Percentiles rank a stretch among this genome's conserved stretches.
Evolutionary conservation across 495 filamentous ascomycete species (phyloP).

Genomic region (Neurospora tetrasperma): DNA sequence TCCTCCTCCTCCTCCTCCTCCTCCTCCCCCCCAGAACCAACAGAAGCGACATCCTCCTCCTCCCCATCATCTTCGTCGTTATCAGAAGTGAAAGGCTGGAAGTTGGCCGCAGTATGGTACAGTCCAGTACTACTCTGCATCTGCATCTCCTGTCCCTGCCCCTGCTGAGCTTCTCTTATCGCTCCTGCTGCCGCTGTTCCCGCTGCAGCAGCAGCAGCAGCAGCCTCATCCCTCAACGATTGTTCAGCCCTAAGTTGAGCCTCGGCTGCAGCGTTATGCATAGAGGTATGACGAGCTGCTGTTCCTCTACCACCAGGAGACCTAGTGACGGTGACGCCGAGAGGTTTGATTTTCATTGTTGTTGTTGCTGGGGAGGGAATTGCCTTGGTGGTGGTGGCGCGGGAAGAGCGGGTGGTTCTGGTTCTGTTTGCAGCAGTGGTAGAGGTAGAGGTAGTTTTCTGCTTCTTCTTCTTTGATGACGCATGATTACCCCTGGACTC

Average conservation of each 20-base stretch:
- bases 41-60: background rate
- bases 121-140: background rate
- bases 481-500: no score
- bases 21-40: slow-evolving; percentile 4
- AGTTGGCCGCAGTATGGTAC: slow-evolving; percentile 2
- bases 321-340: background rate
- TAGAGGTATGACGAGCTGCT: background rate
- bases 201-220: background rate
- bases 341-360: background rate
- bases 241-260: background rate
- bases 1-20: background rate
- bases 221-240: background rate
- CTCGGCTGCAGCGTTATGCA: background rate
- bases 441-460: background rate
- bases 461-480: background rate
- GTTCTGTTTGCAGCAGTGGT: background rate
- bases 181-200: background rate
- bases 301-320: background rate
- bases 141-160: background rate
- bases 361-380: background rate
- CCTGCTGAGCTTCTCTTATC: background rate
- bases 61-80: background rate
- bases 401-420: background rate
- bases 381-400: background rate
- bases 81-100: background rate